Percentiles rank a stretch among this genome's conserved stretches.
Conservation (phyloP, 306 rosid genomes). For the Clitoria ternatea region DNA sequence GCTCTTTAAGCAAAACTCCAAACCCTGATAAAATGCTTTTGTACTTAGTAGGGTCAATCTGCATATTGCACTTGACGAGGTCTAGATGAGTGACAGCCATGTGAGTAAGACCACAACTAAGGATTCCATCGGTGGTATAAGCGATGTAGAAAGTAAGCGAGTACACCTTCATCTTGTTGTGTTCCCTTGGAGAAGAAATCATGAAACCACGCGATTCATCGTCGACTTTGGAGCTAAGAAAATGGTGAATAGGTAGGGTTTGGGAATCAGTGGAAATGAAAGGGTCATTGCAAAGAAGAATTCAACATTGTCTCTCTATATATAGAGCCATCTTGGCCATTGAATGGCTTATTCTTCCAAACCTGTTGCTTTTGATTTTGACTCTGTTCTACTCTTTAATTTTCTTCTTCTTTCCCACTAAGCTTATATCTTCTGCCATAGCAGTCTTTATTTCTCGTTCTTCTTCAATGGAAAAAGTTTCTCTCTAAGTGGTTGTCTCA, state of each 20-base stretch:
- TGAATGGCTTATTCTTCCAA: too few species aligned
- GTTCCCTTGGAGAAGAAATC: conserved; percentile 63
- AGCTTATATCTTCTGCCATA: too few species aligned
- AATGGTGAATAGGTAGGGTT: conserved; percentile 51
- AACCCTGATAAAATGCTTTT: conserved; percentile 82
- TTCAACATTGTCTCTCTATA: too few species aligned
- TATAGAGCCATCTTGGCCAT: too few species aligned
- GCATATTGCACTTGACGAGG: conserved; percentile 97
- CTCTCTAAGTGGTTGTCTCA: too few species aligned
- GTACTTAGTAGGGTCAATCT: conserved; percentile 94
- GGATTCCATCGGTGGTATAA: conserved; percentile 80
- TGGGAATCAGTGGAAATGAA: conserved; percentile 59
- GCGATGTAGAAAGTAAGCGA: conserved; percentile 89
- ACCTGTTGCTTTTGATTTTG: too few species aligned
- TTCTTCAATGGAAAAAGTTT: too few species aligned
- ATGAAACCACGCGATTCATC: conserved; percentile 28
- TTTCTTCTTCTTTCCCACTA: too few species aligned
- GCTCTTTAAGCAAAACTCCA: conserved; percentile 88
- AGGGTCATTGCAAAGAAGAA: too few species aligned
- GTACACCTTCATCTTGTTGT: conserved; percentile 69
- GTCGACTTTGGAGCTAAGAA: conserved; percentile 32
- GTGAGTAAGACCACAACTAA: conserved; percentile 94
- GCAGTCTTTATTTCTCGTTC: too few species aligned
- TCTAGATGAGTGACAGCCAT: conserved; percentile 96
- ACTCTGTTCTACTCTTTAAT: too few species aligned